Conservation (phyloP, 371 early-diverging fungal species). For the Coemansia sp. region DNA sequence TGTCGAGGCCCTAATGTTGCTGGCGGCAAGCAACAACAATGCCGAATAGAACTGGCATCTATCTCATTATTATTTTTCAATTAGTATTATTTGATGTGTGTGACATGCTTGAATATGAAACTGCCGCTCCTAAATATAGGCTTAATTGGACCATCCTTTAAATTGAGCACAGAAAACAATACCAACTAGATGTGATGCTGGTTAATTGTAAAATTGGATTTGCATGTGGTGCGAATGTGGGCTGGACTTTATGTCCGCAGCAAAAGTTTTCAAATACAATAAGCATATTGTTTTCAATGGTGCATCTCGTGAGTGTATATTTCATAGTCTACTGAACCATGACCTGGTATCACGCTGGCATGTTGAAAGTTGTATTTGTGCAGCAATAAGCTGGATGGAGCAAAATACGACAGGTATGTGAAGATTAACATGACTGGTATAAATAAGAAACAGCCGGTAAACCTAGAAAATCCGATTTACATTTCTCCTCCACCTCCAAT, state of each 20-base stretch:
- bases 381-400: background rate
- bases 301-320: background rate
- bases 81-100: background rate
- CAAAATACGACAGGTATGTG: background rate
- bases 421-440: background rate
- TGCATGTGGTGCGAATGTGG: background rate
- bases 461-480: background rate
- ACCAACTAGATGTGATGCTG: background rate
- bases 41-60: background rate
- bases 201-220: background rate
- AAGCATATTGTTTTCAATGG: background rate
- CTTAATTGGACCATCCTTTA: too few relatives aligned
- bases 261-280: background rate
- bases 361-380: background rate
- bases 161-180: background rate
- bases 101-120: background rate
- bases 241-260: background rate
- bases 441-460: background rate
- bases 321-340: background rate
- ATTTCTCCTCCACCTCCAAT: background rate
- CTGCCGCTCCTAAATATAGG: background rate
- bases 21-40: constrained; percentile 18
- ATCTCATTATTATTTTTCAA: background rate
- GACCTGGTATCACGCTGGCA: background rate
- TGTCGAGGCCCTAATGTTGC: constrained; percentile 31